Percentiles rank a stretch among this genome's conserved stretches.
Evolutionary conservation across 2,329 filamentous ascomycete genomes (phyloP).

Genomic region (Alternaria gansuensis): DNA sequence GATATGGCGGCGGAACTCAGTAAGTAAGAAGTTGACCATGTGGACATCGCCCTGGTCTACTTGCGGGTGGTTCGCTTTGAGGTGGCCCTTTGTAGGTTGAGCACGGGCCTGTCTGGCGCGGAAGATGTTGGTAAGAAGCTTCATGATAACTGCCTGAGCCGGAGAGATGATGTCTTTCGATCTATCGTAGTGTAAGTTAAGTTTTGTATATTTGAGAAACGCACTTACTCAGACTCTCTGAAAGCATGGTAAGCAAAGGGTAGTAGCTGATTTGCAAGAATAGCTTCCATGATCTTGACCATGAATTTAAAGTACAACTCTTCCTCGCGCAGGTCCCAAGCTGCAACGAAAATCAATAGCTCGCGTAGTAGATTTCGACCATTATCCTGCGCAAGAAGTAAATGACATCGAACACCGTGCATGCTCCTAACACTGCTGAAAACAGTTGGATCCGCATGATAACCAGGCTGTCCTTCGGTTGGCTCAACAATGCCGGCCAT

Average conservation of each 20-base stretch:
- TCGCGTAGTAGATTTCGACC: constrained; percentile 89
- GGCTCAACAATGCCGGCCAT: constrained; percentile 92
- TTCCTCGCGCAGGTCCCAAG: constrained; percentile 94
- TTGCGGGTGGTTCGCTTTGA: constrained; percentile 56
- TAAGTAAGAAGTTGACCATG: constrained; percentile 88
- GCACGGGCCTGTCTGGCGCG: constrained; percentile 63
- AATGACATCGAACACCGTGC: constrained; percentile 88
- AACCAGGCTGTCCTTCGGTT: constrained; percentile 71
- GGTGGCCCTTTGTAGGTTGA: constrained; percentile 51
- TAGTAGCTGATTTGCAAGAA: constrained; percentile 86
- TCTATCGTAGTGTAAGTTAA: constrained; percentile 39
- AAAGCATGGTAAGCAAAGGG: constrained; percentile 93
- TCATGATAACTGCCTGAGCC: constrained; percentile 90
- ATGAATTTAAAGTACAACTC: constrained; percentile 97
- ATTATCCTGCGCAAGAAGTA: constrained; percentile 87
- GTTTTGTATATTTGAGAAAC: accelerated
- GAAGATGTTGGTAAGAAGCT: constrained; percentile 90
- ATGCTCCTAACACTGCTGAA: constrained; percentile 73
- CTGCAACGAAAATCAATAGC: constrained; percentile 93
- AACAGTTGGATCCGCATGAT: constrained; percentile 58
- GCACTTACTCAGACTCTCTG: constrained; percentile 66
- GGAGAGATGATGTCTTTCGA: constrained; percentile 96
- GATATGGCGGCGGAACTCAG: constrained; percentile 88
- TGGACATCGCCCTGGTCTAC: constrained; percentile 68
- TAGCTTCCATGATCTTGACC: constrained; percentile 92